Percentiles rank a stretch among this genome's conserved stretches.
Evolutionary conservation across 1,284 basidiomycete genomes (phyloP).

Genomic region (Leccinum griseonigrum): DNA sequence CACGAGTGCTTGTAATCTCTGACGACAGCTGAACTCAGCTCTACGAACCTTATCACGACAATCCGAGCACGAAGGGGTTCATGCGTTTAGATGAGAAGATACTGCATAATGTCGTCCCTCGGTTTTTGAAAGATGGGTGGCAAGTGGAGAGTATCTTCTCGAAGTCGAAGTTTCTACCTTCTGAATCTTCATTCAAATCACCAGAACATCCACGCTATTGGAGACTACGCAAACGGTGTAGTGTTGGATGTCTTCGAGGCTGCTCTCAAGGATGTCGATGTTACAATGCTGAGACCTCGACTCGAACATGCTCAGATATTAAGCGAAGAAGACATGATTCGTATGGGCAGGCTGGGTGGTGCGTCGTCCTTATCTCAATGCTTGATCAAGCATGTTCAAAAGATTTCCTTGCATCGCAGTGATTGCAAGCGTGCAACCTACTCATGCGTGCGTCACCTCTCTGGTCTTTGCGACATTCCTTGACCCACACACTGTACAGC

Average conservation of each 20-base stretch:
- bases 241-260: conserved; percentile 82
- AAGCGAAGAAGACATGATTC: conserved; percentile 65
- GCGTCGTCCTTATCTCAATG: conserved; percentile 17
- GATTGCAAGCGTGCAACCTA: conserved; percentile 83
- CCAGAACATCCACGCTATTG: conserved; percentile 89
- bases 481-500: conserved; percentile 33
- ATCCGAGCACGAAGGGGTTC: conserved; percentile 72
- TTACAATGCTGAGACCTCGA: conserved; percentile 69
- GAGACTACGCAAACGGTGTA: conserved; percentile 85
- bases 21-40: conserved; percentile 35
- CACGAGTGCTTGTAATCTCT: neutral
- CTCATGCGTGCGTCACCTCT: conserved; percentile 66
- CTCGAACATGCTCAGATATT: conserved; percentile 92
- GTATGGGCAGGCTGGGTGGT: conserved; percentile 79
- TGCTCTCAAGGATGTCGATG: conserved; percentile 55
- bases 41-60: conserved; percentile 80
- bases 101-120: conserved; percentile 62
- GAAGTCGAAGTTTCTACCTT: neutral
- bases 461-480: neutral
- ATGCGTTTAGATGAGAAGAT: conserved; percentile 69
- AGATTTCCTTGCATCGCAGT: conserved; percentile 38
- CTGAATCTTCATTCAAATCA: conserved; percentile 1
- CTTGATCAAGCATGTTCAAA: neutral
- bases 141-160: conserved; percentile 62
- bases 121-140: conserved; percentile 75